phyloP scores from a whole-genome alignment of 106 monocot species.

The Posidonia australis region DNA sequence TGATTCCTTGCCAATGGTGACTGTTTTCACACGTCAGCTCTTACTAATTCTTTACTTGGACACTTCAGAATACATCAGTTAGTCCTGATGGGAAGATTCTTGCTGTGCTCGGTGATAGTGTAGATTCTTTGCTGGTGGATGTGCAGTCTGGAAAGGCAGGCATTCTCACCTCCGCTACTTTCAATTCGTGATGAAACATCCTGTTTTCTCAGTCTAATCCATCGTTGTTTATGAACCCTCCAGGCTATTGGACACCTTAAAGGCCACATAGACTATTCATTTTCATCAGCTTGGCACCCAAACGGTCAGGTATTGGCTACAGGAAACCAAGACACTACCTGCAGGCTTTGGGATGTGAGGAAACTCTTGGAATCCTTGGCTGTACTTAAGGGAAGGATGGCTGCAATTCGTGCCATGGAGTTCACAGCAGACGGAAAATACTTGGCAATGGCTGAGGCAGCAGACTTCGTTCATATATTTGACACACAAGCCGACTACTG shows the following conservation, averaged over 20 bases:
- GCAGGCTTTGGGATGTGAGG: slow-evolving; percentile 81
- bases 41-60: not conserved
- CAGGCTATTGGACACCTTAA: slow-evolving; percentile 37
- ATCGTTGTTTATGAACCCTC: not conserved
- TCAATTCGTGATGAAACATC: no score
- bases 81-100: slow-evolving; percentile 67
- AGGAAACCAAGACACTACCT: slow-evolving; percentile 79
- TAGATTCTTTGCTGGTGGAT: slow-evolving; percentile 53
- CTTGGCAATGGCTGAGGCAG: slow-evolving; percentile 76
- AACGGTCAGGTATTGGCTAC: slow-evolving; percentile 57
- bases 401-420: slow-evolving; percentile 58
- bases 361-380: slow-evolving; percentile 42
- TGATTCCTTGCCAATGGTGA: no score
- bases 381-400: slow-evolving; percentile 65
- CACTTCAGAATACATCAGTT: slow-evolving; percentile 38
- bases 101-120: slow-evolving; percentile 66
- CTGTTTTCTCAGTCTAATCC: no score
- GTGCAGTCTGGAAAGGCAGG: slow-evolving; percentile 63
- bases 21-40: no score
- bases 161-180: not conserved
- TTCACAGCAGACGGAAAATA: slow-evolving; percentile 65
- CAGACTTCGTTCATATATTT: slow-evolving; percentile 72
- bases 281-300: slow-evolving; percentile 84
- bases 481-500: slow-evolving; percentile 30
- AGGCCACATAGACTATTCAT: slow-evolving; percentile 70